Evolutionary conservation across 1,284 basidiomycete genomes (phyloP), one percentile per base, ranked within the genome.

Genomic region (Austroboletus novae-zelandiae): DNA sequence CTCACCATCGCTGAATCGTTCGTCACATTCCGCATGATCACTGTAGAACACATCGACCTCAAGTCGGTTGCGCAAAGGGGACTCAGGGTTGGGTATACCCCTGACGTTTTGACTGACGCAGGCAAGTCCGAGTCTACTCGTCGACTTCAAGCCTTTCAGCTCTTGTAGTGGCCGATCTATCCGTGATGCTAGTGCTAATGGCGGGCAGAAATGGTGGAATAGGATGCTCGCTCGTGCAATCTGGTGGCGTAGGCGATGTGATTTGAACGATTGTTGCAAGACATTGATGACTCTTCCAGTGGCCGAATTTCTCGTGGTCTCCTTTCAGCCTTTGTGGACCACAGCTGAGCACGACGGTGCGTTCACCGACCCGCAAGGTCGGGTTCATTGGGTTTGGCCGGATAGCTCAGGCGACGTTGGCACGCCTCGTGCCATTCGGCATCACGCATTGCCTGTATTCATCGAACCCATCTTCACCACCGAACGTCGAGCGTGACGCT

Each of bases 311-410:
- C 49, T 79, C 79, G 5, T 98, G 94, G 91, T 75, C 84, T 1
- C 95, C 94, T 0, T 93, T 89, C 64, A 70, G 74, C 10, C 81
- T 92, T 57, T 90, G 85, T 57, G 93, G 92, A 0, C 87, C 86
- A 1, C 88, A 92, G 64, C 68, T 91, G 7, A 86, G 84, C 66
- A 70, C 81, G 0, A 76, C 78, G 1, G 61, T 70, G 1, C 67
- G 76, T 37, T 74, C 79, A 10, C 76, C 77, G 3, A 75, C 66
- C 1, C 79, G 86, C 50, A 94, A 86, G 2, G 81, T 87, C 4
- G 94, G 94, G 0, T 96, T 98, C 72, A 74, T 98, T 30, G 95
- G 96, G 9, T 98, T 98, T 61, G 96, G 95, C 6, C 85, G 94
- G 41, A 97, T 96, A 58, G 83, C 91, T 0, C 90, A 93, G 59